Percentiles rank a stretch among this genome's conserved stretches.
Conservation (phyloP, 257 asterid species). For the Ilex asprella region DNA sequence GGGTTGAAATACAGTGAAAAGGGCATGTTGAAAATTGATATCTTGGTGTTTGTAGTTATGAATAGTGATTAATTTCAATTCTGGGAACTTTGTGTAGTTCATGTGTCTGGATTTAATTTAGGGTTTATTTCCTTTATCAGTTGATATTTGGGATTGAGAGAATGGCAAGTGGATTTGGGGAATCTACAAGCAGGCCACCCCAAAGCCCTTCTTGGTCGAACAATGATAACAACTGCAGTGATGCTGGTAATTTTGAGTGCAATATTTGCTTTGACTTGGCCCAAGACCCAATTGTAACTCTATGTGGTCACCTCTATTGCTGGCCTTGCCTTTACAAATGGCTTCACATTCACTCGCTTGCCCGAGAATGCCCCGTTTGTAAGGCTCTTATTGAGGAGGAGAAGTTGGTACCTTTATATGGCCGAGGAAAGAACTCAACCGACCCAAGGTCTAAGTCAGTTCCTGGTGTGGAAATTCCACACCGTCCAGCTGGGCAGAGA, state of each 20-base stretch:
- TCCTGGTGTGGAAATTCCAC: neutral
- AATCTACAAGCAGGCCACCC: neutral
- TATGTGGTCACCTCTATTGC: neutral
- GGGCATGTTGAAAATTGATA: too few species aligned
- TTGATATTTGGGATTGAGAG: neutral
- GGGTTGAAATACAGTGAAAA: too few species aligned
- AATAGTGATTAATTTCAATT: too few species aligned
- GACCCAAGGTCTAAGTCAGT: neutral
- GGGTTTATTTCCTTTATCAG: neutral
- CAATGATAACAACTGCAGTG: neutral
- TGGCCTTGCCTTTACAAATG: conserved; percentile 5
- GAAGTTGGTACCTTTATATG: neutral
- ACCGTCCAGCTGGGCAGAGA: conserved; percentile 2
- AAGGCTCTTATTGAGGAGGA: conserved; percentile 3
- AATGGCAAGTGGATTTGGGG: neutral
- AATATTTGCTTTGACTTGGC: conserved; percentile 2
- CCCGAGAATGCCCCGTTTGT: conserved; percentile 2
- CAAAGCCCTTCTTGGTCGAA: neutral
- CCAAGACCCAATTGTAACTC: conserved; percentile 1
- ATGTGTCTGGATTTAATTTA: neutral
- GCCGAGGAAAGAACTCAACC: neutral
- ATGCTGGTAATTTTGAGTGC: conserved; percentile 1
- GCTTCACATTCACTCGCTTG: neutral
- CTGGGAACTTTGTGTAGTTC: too few species aligned
- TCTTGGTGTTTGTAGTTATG: too few species aligned